Percentiles rank a stretch among this genome's conserved stretches.
Evolutionary conservation across 2,329 filamentous ascomycete genomes (phyloP).

Genomic region (Botrytis hyacinthi): DNA sequence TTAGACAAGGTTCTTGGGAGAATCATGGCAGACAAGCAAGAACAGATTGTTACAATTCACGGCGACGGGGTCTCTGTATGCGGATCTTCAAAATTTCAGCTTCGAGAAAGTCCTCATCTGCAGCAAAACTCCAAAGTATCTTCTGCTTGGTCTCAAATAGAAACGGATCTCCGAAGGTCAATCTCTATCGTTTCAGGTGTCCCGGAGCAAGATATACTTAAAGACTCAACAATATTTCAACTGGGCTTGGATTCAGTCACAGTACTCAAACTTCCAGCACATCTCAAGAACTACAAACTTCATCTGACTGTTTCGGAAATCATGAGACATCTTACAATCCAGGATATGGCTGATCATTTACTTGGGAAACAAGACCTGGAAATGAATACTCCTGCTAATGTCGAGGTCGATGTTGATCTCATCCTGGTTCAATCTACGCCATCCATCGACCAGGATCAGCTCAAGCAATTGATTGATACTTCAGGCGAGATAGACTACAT

Average conservation of each 20-base stretch:
- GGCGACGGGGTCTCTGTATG: slow-evolving; percentile 60
- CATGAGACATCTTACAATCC: slow-evolving; percentile 62
- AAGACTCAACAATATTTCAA: slow-evolving; percentile 70
- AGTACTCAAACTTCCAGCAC: slow-evolving; percentile 75
- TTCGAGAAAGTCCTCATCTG: not conserved
- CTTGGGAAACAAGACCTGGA: slow-evolving; percentile 20
- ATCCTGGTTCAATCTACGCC: slow-evolving; percentile 44
- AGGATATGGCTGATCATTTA: slow-evolving; percentile 55
- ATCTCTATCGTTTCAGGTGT: slow-evolving; percentile 61
- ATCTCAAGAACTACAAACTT: slow-evolving; percentile 64
- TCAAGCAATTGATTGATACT: slow-evolving; percentile 45
- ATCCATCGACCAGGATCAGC: slow-evolving; percentile 40
- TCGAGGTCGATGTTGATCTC: slow-evolving; percentile 42
- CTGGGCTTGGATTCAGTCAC: slow-evolving; percentile 90
- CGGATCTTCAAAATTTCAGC: slow-evolving; percentile 51
- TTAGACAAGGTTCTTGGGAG: slow-evolving; percentile 59
- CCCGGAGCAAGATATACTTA: slow-evolving; percentile 55
- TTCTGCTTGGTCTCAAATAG: slow-evolving; percentile 37
- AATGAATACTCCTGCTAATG: slow-evolving; percentile 39
- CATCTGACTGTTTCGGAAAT: slow-evolving; percentile 68
- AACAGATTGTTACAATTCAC: slow-evolving; percentile 54
- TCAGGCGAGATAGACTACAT: slow-evolving; percentile 47
- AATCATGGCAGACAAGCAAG: slow-evolving; percentile 51
- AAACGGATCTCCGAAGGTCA: slow-evolving; percentile 45
- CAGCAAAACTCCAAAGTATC: not conserved